Conservation (phyloP, 208 protist species). For the Leishmania guyanensis region DNA sequence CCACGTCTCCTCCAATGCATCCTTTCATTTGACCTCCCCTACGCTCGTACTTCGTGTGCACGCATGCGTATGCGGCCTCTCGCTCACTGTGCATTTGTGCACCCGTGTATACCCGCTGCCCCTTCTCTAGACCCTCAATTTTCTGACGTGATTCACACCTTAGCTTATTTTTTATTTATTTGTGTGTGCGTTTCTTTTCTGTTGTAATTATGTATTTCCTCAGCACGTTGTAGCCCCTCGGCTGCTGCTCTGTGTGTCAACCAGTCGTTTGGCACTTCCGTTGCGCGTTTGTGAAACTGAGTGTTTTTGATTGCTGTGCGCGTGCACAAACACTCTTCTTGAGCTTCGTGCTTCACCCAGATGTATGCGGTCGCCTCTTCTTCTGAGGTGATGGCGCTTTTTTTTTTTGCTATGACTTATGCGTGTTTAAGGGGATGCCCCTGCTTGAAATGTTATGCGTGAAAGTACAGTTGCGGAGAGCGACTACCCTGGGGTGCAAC, state of each 20-base stretch:
- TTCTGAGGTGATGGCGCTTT: neutral
- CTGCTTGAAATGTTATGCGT: neutral
- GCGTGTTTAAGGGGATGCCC: neutral
- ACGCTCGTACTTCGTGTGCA: neutral
- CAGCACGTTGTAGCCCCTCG: neutral
- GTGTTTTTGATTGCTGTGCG: neutral
- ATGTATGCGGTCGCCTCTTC: neutral
- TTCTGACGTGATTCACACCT: too few relatives aligned
- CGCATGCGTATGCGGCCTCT: neutral
- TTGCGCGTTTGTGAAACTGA: neutral
- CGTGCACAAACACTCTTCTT: neutral
- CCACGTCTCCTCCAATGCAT: neutral
- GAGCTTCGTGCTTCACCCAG: neutral
- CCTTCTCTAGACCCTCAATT: neutral
- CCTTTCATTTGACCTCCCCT: neutral
- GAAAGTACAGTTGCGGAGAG: too few relatives aligned
- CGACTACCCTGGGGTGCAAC: too few relatives aligned
- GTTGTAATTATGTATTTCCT: neutral
- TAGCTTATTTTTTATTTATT: too few relatives aligned
- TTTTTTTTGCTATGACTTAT: neutral
- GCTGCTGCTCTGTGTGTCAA: neutral
- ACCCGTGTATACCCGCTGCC: neutral
- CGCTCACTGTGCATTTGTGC: neutral
- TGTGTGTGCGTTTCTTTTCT: neutral
- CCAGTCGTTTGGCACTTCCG: neutral